phyloP scores from a whole-genome alignment of 2,329 filamentous ascomycete species.

The Sclerotinia nivalis region DNA sequence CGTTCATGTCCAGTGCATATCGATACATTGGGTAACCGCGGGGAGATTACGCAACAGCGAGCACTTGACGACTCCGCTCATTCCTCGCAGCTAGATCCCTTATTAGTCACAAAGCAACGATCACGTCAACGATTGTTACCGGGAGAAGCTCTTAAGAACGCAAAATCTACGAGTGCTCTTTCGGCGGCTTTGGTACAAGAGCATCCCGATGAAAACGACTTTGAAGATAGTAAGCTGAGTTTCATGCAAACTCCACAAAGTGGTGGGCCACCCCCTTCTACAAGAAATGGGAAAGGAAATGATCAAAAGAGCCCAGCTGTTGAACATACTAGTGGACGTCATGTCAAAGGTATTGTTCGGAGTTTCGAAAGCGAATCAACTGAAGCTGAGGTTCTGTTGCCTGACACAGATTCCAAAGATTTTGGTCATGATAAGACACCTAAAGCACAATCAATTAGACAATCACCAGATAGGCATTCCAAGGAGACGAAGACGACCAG shows the following conservation, averaged over 20 bases:
- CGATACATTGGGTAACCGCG: neutral
- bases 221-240: neutral
- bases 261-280: neutral
- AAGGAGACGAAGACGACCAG: neutral
- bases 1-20: neutral
- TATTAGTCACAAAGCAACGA: conserved; percentile 35
- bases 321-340: neutral
- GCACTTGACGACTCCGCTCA: neutral
- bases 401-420: neutral
- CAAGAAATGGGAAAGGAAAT: neutral
- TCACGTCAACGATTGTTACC: neutral
- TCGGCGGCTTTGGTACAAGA: conserved; percentile 20
- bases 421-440: neutral
- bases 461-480: neutral
- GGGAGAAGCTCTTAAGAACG: conserved; percentile 13
- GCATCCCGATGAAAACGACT: conserved; percentile 13
- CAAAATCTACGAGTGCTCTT: conserved; percentile 20
- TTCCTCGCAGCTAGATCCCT: conserved; percentile 20
- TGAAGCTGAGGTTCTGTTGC: neutral
- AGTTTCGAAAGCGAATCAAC: conserved; percentile 2
- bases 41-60: neutral
- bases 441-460: neutral
- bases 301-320: neutral
- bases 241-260: conserved; percentile 8
- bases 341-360: conserved; percentile 7